Evolutionary conservation across 768 basidiomycete species (phyloP).

Genomic region (Cyclocybe aegerita): DNA sequence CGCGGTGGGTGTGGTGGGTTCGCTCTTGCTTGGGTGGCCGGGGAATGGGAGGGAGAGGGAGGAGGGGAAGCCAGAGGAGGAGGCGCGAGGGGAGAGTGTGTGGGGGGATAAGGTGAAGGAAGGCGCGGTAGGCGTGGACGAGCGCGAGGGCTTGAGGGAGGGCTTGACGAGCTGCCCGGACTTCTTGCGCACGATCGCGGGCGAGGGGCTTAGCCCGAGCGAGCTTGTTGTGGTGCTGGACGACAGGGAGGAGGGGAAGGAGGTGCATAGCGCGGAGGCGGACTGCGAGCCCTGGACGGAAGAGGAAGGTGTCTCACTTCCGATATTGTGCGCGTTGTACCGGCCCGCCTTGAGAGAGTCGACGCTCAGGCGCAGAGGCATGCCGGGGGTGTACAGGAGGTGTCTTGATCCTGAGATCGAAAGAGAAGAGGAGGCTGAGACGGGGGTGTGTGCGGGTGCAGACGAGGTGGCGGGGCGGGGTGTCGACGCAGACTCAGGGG

Average conservation of each 20-base stretch:
- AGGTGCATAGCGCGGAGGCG: conserved; percentile 22
- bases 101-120: too few species aligned
- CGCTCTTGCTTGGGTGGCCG: conserved; percentile 61
- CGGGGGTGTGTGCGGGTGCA: conserved; percentile 9
- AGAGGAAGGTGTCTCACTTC: conserved; percentile 25
- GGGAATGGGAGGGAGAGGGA: too few species aligned
- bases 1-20: conserved; percentile 86
- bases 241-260: conserved; percentile 3
- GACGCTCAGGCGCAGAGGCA: conserved; percentile 31
- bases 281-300: conserved; percentile 19
- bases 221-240: too few species aligned
- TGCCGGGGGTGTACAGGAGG: conserved; percentile 40
- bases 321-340: conserved; percentile 27
- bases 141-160: conserved; percentile 75
- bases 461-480: conserved; percentile 1
- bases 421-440: too few species aligned
- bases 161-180: conserved; percentile 92
- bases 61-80: too few species aligned
- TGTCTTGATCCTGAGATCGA: too few species aligned
- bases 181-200: conserved; percentile 79
- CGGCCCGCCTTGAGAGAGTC: conserved; percentile 17
- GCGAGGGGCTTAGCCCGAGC: conserved; percentile 21
- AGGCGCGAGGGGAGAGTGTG: too few species aligned
- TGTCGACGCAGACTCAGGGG: too few species aligned
- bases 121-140: conserved; percentile 47